Base-by-base conservation (phyloP, 2,329 filamentous ascomycete genomes). In the Penicillium sp. region DNA sequence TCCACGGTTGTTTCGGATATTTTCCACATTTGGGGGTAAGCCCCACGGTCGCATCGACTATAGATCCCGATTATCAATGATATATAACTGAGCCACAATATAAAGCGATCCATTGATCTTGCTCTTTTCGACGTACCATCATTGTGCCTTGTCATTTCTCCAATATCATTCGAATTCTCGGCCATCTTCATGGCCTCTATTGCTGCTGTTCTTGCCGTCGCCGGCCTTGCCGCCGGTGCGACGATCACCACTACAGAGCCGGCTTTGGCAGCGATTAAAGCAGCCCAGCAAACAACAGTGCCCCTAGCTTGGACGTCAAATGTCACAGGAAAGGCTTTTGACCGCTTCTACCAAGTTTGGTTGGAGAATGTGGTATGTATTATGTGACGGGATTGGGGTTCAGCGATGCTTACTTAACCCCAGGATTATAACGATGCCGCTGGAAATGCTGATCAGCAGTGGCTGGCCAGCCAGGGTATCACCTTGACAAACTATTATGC, bases 261-360 rank as follows among this genome's bases (percentile, higher is more conserved):
- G 13, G 62, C 71, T 35, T 3, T 59, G 3, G 57, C 65, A 11
- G 68, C 68, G 35, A 72, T 72, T 52, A 53, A 61, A 16, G 65
- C 67, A 16, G 68, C 69, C n/a, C 67, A 65, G 10, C 86, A 86
- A 10, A 88, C 84, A 1, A 85, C 85, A 10, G 79, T 81, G 68
- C 86, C 86, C 1, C 74, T 76, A 59, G 85, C 84, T 59, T 85
- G 87, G 2, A 84, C 82, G 29, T 87, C 81, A 70, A 71, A 85
- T 67, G 85, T 92, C 50, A 81, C 84, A 69, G 90, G 90, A 59
- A 85, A 87, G 69, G 85, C 82, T 0, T 93, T 93, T 70, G 83
- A 91, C 70, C 85, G 90, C 16, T 84, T 90, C 59, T 85, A 86
- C 54, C 83, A 86, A 56, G 86, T 93, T 72, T 93, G 88, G 87